These are phyloP conservation scores for Brettanomyces custersianus DNA, from an alignment of 805 yeast genomes.

Conservation along the genomic window DNA sequence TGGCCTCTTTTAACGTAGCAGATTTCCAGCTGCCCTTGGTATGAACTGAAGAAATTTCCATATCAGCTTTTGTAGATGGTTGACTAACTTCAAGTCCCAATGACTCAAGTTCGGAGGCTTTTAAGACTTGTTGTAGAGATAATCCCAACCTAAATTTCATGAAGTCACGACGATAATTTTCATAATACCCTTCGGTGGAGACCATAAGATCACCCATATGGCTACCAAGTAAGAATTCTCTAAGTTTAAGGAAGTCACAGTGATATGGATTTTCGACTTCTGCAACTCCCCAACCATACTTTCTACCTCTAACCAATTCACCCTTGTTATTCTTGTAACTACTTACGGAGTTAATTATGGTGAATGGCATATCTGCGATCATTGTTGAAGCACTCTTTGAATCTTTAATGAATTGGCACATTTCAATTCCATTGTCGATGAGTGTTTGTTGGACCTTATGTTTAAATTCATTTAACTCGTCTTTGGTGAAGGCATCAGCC, in stretches of 20 bases:
- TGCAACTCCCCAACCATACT: constrained; percentile 78
- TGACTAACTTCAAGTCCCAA: constrained; percentile 8
- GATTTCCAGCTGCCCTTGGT: constrained; percentile 20
- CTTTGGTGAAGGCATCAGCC: constrained; percentile 61
- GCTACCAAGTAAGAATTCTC: constrained; percentile 55
- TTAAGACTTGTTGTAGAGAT: constrained; percentile 15
- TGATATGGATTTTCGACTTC: constrained; percentile 72
- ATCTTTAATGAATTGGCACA: constrained; percentile 40
- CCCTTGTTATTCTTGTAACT: constrained; percentile 35
- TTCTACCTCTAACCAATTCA: constrained; percentile 57
- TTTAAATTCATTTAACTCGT: constrained; percentile 49
- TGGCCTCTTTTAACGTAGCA: constrained; percentile 6
- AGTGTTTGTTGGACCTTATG: constrained; percentile 40
- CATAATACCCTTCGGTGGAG: constrained; percentile 75
- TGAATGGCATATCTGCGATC: constrained; percentile 50
- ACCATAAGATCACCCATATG: constrained; percentile 70
- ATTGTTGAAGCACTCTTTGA: constrained; percentile 27
- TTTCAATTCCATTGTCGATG: constrained; percentile 43
- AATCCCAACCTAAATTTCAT: constrained; percentile 29
- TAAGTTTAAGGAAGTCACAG: constrained; percentile 66
- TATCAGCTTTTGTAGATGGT: constrained; percentile 1
- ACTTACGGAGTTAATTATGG: constrained; percentile 56
- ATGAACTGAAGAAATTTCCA: constrained; percentile 15
- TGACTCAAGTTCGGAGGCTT: constrained; percentile 8
- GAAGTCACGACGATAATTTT: constrained; percentile 52